Conservation (phyloP, 176 grass and related monocot species). For the Areca catechu region DNA sequence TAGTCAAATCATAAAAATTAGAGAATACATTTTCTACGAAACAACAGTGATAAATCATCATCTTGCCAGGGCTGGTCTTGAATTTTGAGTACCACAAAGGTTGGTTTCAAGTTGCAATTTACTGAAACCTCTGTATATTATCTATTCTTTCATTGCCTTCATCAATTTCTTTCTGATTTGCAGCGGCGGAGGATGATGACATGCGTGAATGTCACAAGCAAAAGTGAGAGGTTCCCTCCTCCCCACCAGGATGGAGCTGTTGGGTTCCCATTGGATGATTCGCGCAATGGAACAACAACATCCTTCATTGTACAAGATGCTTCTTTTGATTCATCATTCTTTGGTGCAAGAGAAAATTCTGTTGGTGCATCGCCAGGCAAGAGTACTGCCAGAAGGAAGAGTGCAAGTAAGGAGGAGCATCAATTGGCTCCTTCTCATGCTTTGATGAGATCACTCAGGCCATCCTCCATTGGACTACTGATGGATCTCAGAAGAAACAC, state of each 20-base stretch:
- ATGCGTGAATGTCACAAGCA: slow-evolving; percentile 14
- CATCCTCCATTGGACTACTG: slow-evolving; percentile 3
- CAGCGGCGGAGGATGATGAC: slow-evolving; percentile 29
- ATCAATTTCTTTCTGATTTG: background rate
- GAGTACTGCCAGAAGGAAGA: background rate
- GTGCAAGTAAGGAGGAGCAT: slow-evolving; percentile 7
- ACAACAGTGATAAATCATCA: too few species aligned
- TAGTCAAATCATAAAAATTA: too few species aligned
- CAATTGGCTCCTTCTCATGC: slow-evolving; percentile 7
- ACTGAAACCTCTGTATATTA: too few species aligned
- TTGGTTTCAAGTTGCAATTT: too few species aligned
- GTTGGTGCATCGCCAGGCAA: background rate
- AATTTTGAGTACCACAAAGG: too few species aligned
- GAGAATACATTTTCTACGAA: too few species aligned
- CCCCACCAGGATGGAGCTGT: slow-evolving; percentile 44
- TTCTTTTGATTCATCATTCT: slow-evolving; percentile 27
- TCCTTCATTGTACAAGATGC: slow-evolving; percentile 24
- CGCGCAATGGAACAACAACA: slow-evolving; percentile 4
- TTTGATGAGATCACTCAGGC: slow-evolving; percentile 17
- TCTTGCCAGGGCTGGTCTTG: too few species aligned
- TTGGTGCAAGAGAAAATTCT: slow-evolving; percentile 5
- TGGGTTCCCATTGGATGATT: slow-evolving; percentile 14
- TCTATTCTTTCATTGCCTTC: background rate
- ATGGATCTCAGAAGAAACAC: slow-evolving; percentile 28
- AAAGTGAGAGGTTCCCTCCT: slow-evolving; percentile 48